Base-by-base conservation (phyloP, 768 basidiomycete genomes). In the Termitomyces sp. region DNA sequence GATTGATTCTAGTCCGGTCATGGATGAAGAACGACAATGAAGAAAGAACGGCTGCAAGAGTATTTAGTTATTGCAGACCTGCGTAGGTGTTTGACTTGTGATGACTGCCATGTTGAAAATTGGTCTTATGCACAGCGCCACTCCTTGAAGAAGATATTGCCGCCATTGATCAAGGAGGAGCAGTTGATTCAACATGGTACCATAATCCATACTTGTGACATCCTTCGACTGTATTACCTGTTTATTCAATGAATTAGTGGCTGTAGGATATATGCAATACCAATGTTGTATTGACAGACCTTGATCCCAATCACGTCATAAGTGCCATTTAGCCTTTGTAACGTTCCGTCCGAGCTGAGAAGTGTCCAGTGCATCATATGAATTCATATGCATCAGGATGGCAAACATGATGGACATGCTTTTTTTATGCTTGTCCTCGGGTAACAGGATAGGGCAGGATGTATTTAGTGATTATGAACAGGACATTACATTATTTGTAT, bases 51-150 rank as follows among this genome's bases (percentile, higher is more conserved):
- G 54, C 76, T 92, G 45, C 72, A 85, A 65, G 84, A 89, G 64
- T 92, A 92, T 67, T 75, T 91, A 46, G 85, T 76, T 2, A 83
- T 85, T 7, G 85, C 80, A 3, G 87, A 92, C 61, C 76, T 81
- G 11, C 69, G 79, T 77, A 63, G 32, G 72, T 63, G 51, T 42
- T n/a, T 42, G 29, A 17, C 32, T 58, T 34, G 20, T 42, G 20
- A n/a, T 8, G 12, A 15, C 17, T 40, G 3, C 4, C 17, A 63
- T 53, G 8, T 31, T 20, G 15, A 15, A n/a, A 38, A 34, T 25
- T 60, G 8, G 4, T 37, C n/a, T 6, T 42, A 5, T 32, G 25
- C 58, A 14, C 46, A 87, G 86, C 80, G 11, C 67, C 79, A 3
- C 72, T 91, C 31, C 85, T 82, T 0, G 69, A 74, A 1, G 83